phyloP scores from a whole-genome alignment of 257 asterid genomes.

The Thymus mandschuricus region DNA sequence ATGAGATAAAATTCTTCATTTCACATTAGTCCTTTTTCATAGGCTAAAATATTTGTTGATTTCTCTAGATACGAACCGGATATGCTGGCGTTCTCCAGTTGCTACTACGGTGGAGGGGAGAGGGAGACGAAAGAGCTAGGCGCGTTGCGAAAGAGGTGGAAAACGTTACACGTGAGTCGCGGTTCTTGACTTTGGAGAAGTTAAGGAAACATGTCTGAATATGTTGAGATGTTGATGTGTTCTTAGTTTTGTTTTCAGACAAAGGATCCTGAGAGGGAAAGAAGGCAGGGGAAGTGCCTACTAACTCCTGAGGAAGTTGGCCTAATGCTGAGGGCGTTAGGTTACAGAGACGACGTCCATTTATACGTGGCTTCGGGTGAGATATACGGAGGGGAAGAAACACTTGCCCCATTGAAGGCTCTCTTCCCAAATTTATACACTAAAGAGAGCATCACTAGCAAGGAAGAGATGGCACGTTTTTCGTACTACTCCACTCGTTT shows the following conservation, averaged over 20 bases:
- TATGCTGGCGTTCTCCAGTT: conserved; percentile 80
- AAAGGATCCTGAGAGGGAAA: conserved; percentile 59
- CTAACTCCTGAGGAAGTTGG: conserved; percentile 75
- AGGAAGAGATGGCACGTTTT: conserved; percentile 56
- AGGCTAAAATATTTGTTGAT: background rate
- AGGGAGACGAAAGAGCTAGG: conserved; percentile 55
- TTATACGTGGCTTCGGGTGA: conserved; percentile 75
- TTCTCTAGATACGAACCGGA: conserved; percentile 67
- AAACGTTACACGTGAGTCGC: conserved; percentile 57
- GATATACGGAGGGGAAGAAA: conserved; percentile 64
- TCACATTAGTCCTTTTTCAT: background rate
- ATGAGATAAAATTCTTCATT: background rate
- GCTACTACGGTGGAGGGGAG: conserved; percentile 73
- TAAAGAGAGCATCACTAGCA: conserved; percentile 60
- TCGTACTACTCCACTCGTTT: conserved; percentile 64
- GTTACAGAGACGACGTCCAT: conserved; percentile 60
- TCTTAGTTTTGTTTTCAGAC: conserved; percentile 36
- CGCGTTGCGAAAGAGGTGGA: conserved; percentile 64
- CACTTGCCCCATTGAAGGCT: conserved; percentile 64
- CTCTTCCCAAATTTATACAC: conserved; percentile 67
- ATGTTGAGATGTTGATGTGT: background rate
- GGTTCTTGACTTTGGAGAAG: background rate
- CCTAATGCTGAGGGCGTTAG: conserved; percentile 71
- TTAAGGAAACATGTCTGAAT: background rate
- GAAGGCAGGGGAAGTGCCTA: conserved; percentile 68